These are phyloP conservation scores for Picochlorum sp. DNA, from an alignment of 139 green algal species.

Conservation along the genomic window DNA sequence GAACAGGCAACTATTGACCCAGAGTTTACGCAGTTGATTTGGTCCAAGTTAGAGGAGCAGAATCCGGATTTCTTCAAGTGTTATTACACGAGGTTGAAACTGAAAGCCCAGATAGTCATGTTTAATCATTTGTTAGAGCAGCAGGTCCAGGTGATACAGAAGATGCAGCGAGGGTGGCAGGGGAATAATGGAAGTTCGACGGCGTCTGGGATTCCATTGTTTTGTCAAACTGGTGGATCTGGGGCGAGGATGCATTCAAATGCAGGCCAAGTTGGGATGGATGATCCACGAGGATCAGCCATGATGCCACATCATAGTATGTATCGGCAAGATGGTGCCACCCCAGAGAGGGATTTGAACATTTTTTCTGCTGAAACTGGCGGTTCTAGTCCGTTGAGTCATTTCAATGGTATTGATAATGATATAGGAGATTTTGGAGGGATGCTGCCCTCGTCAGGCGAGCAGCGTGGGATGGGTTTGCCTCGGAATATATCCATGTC, in stretches of 20 bases:
- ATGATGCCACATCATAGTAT: constrained; percentile 20
- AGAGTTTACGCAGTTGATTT: constrained; percentile 81
- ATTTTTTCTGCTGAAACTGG: not conserved
- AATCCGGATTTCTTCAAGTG: constrained; percentile 54
- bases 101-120: constrained; percentile 85
- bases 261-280: not conserved
- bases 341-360: not conserved
- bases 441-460: not conserved
- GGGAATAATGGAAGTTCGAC: constrained; percentile 7
- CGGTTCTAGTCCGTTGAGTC: not conserved
- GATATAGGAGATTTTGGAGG: constrained; percentile 1
- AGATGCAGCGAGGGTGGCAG: constrained; percentile 29
- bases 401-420: not conserved
- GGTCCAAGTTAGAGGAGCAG: constrained; percentile 90
- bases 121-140: constrained; percentile 91
- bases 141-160: constrained; percentile 54
- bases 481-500: not conserved
- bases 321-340: not conserved
- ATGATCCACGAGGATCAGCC: constrained; percentile 2
- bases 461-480: not conserved
- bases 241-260: not conserved
- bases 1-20: constrained; percentile 69
- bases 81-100: constrained; percentile 79
- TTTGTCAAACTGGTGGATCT: constrained; percentile 10
- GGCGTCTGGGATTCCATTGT: constrained; percentile 24